Evolutionary conservation across 148 eudicot genomes (phyloP).

Genomic region (Cornus kousa): DNA sequence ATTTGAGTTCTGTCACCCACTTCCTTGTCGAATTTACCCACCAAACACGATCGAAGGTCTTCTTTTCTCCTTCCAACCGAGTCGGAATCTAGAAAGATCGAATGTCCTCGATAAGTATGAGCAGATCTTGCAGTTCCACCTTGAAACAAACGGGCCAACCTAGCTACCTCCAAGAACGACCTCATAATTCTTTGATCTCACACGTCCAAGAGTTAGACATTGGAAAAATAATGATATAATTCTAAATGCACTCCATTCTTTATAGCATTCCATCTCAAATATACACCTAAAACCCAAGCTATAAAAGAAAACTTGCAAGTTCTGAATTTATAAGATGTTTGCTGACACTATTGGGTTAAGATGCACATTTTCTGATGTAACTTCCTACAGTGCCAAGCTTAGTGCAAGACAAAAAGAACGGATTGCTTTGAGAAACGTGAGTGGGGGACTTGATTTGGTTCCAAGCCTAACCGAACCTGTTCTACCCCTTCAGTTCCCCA

Average conservation of each 20-base stretch:
- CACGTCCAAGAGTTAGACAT: too few relatives aligned
- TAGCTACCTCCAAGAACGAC: too few relatives aligned
- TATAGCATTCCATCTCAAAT: background rate
- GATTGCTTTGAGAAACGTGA: background rate
- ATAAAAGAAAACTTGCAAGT: background rate
- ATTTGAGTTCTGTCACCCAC: too few relatives aligned
- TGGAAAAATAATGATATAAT: too few relatives aligned
- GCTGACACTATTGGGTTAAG: background rate
- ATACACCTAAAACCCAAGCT: background rate
- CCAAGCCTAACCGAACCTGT: background rate
- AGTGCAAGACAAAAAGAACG: background rate
- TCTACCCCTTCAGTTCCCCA: background rate
- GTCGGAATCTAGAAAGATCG: too few relatives aligned
- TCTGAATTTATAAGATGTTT: background rate
- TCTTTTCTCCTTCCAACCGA: too few relatives aligned
- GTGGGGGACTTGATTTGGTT: background rate
- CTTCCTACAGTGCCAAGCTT: background rate
- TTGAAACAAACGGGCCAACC: too few relatives aligned
- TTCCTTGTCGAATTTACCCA: too few relatives aligned
- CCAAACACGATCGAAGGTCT: too few relatives aligned
- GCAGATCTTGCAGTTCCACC: too few relatives aligned
- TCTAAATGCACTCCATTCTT: constrained; percentile 30
- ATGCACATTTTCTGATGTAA: background rate
- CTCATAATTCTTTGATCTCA: too few relatives aligned
- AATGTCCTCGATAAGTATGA: too few relatives aligned